These are phyloP conservation scores for Myriosclerotinia duriaeana DNA, from an alignment of 2,329 filamentous ascomycete genomes.

Conservation along the genomic window DNA sequence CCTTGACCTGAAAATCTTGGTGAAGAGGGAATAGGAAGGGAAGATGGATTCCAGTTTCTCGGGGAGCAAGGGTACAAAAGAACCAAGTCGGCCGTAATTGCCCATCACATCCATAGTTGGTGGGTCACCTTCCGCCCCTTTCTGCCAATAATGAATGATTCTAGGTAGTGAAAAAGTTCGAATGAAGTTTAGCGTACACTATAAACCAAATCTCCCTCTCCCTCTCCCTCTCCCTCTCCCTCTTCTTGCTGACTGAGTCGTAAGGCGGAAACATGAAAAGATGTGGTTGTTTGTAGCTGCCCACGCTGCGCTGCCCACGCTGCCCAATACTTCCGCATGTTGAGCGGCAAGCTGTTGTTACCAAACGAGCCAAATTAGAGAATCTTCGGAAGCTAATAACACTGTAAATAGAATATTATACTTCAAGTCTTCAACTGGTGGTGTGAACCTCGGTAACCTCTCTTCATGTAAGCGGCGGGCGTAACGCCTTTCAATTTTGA, in stretches of 20 bases:
- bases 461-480: too few relatives aligned
- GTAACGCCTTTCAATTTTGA: too few relatives aligned
- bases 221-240: not conserved
- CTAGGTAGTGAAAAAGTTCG: not conserved
- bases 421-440: not conserved
- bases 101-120: not conserved
- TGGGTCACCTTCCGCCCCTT: constrained; percentile 12
- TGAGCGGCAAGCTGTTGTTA: not conserved
- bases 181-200: not conserved
- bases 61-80: constrained; percentile 4
- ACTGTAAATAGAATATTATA: not conserved
- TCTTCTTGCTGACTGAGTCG: too few relatives aligned
- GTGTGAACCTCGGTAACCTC: not conserved
- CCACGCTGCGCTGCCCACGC: too few relatives aligned
- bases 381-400: not conserved
- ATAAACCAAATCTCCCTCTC: not conserved
- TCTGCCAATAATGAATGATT: not conserved
- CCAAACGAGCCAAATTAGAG: constrained; percentile 4
- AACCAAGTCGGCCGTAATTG: constrained; percentile 1
- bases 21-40: constrained; percentile 1
- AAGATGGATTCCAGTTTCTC: constrained; percentile 5
- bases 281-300: not conserved
- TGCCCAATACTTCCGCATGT: not conserved
- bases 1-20: not conserved
- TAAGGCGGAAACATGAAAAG: too few relatives aligned